These are phyloP conservation scores for Straminergon stramineum DNA, from an alignment of 225 moss, liverwort and hornwort species.

Conservation along the genomic window DNA sequence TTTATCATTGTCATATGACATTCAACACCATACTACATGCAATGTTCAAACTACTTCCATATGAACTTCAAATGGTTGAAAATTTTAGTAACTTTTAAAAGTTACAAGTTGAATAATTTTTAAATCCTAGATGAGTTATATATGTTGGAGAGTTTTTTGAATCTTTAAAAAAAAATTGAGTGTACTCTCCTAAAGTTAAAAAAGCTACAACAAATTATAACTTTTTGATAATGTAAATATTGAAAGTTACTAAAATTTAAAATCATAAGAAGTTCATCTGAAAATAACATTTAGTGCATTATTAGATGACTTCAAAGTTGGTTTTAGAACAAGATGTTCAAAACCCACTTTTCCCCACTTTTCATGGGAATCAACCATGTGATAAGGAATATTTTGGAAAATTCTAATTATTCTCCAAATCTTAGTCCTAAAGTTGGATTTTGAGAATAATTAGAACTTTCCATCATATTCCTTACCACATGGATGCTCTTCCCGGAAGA, in stretches of 20 bases:
- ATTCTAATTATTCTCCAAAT: background rate
- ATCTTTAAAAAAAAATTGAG: background rate
- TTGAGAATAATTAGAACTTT: background rate
- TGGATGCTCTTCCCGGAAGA: rapidly evolving
- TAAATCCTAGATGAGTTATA: background rate
- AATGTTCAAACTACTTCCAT: rapidly evolving
- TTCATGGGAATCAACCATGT: background rate
- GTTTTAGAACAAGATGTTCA: rapidly evolving
- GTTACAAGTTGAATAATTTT: background rate
- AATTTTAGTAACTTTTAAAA: background rate
- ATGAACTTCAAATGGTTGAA: background rate
- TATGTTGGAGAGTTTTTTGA: background rate
- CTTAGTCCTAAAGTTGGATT: rapidly evolving
- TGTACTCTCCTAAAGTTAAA: background rate
- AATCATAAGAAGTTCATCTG: background rate
- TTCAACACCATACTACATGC: background rate
- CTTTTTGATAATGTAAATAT: too few species aligned
- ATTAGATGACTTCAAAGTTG: rapidly evolving
- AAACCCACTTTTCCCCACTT: rapidly evolving
- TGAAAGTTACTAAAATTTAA: too few species aligned
- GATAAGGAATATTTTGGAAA: rapidly evolving
- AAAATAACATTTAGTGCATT: background rate
- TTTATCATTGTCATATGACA: background rate
- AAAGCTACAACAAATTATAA: background rate
- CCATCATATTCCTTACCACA: rapidly evolving